Evolutionary conservation across 2,329 filamentous ascomycete genomes (phyloP).

Genomic region (Fusarium virguliforme): DNA sequence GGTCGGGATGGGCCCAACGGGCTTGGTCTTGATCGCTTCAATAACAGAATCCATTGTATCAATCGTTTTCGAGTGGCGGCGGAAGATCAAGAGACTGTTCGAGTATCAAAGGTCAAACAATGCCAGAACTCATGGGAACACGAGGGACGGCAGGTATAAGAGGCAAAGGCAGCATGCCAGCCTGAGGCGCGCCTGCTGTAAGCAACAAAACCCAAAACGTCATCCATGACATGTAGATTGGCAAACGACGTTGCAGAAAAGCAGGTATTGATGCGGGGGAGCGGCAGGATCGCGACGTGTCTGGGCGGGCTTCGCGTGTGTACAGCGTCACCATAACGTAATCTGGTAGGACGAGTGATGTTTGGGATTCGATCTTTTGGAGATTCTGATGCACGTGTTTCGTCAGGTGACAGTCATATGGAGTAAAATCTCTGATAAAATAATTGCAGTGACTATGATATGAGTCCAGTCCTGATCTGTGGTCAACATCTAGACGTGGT

Average conservation of each 20-base stretch:
- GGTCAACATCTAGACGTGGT: neutral
- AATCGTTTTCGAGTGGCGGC: neutral
- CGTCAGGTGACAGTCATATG: slow-evolving; percentile 18
- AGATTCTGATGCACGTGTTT: slow-evolving; percentile 18
- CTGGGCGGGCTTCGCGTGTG: slow-evolving; percentile 21
- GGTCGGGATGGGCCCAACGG: slow-evolving; percentile 49
- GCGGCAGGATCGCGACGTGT: slow-evolving; percentile 29
- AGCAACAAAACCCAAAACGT: slow-evolving; percentile 38
- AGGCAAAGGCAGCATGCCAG: slow-evolving; percentile 28
- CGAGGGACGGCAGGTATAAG: slow-evolving; percentile 22
- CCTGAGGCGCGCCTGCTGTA: slow-evolving; percentile 24
- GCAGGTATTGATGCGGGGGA: slow-evolving; percentile 48
- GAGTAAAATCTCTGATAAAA: neutral
- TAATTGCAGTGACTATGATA: neutral
- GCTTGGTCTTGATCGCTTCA: slow-evolving; percentile 42
- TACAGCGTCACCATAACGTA: slow-evolving; percentile 50
- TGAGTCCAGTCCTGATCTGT: no score
- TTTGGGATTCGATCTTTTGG: neutral
- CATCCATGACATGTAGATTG: slow-evolving; percentile 52
- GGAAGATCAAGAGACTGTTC: slow-evolving; percentile 12
- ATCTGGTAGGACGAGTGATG: slow-evolving; percentile 30
- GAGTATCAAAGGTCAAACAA: neutral
- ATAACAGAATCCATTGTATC: slow-evolving; percentile 35
- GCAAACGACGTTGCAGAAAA: slow-evolving; percentile 28
- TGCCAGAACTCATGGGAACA: slow-evolving; percentile 20